These are phyloP conservation scores for Penicillium manginii DNA, from an alignment of 495 filamentous ascomycete species.

Conservation along the genomic window DNA sequence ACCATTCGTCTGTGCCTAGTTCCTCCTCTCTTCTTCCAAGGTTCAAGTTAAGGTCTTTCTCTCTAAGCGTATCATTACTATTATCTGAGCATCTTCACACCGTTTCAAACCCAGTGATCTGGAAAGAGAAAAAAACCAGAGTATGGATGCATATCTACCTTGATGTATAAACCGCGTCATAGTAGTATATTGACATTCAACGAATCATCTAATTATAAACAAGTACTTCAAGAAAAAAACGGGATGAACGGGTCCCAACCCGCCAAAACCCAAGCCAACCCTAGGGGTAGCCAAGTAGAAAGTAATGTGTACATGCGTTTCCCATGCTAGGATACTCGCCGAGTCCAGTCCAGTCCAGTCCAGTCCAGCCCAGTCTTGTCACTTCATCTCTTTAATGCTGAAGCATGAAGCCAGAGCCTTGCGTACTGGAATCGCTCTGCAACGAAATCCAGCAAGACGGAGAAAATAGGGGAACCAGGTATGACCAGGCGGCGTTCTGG, in stretches of 20 bases:
- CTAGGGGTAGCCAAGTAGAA: neutral
- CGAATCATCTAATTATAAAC: constrained; percentile 31
- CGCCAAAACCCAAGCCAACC: constrained; percentile 11
- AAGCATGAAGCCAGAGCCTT: neutral
- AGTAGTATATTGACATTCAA: constrained; percentile 22
- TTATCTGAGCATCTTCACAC: too few relatives aligned
- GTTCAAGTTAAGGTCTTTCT: too few relatives aligned
- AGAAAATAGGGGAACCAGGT: constrained; percentile 1
- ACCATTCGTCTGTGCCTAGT: too few relatives aligned
- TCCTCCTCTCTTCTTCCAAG: too few relatives aligned
- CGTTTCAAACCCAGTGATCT: too few relatives aligned
- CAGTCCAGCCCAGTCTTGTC: neutral
- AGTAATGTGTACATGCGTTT: constrained; percentile 9
- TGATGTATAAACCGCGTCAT: neutral
- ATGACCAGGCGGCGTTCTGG: neutral
- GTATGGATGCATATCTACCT: too few relatives aligned
- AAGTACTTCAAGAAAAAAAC: constrained; percentile 16
- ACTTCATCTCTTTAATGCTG: neutral
- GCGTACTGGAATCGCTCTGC: neutral
- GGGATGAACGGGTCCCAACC: constrained; percentile 6
- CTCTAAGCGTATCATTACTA: too few relatives aligned
- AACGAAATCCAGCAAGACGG: neutral
- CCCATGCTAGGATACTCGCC: neutral
- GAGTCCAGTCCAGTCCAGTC: neutral
- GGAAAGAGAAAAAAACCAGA: too few relatives aligned